Percentiles rank a stretch among this genome's conserved stretches.
phyloP scores from a whole-genome alignment of 2,329 filamentous ascomycete genomes.

The Penicillium glabrum region DNA sequence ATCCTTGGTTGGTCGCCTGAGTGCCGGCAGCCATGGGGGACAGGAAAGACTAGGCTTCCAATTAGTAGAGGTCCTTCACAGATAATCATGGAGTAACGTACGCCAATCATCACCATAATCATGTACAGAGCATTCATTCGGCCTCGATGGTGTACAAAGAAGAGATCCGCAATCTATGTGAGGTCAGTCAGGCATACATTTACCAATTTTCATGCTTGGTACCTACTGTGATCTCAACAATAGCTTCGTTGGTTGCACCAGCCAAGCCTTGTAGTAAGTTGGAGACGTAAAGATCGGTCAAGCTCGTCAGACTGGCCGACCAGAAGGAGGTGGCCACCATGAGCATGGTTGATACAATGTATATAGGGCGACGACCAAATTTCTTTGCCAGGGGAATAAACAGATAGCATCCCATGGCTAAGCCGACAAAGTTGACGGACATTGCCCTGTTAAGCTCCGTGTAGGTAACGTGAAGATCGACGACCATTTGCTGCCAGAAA shows the following conservation, averaged over 20 bases:
- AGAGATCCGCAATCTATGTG: constrained; percentile 46
- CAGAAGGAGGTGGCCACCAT: constrained; percentile 43
- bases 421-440: constrained; percentile 47
- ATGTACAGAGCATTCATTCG: constrained; percentile 54
- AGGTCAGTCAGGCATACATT: background rate
- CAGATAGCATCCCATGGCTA: constrained; percentile 46
- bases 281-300: constrained; percentile 45
- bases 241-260: constrained; percentile 42
- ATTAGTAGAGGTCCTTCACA: background rate
- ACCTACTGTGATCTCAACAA: constrained; percentile 43
- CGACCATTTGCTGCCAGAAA: constrained; percentile 49
- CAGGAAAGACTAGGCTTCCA: constrained; percentile 25
- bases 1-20: constrained; percentile 34
- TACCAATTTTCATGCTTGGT: constrained; percentile 31
- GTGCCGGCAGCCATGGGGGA: constrained; percentile 35
- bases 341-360: constrained; percentile 43
- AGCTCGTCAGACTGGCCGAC: constrained; percentile 42
- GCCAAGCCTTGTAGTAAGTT: constrained; percentile 45
- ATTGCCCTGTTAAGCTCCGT: constrained; percentile 46
- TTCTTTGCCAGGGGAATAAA: constrained; percentile 51
- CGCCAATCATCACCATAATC: constrained; percentile 39
- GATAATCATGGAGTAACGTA: constrained; percentile 26
- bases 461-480: constrained; percentile 45
- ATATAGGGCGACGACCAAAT: constrained; percentile 48
- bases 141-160: constrained; percentile 53